Evolutionary conservation across 2,329 filamentous ascomycete species (phyloP).

Genomic region (Aspergillus sp.): DNA sequence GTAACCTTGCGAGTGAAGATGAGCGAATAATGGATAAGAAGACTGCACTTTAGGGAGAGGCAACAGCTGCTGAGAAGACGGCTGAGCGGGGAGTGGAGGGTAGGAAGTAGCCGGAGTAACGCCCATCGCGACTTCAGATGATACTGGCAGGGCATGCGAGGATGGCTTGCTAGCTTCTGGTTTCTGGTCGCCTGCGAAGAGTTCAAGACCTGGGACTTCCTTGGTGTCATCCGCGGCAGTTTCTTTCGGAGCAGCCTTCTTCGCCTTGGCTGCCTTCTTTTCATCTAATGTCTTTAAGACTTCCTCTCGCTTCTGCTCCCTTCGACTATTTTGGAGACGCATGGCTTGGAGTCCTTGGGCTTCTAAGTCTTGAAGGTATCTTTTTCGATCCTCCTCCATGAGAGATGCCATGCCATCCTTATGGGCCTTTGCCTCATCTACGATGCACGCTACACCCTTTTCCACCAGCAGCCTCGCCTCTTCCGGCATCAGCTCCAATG

Average conservation of each 20-base stretch:
- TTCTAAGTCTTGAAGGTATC: constrained; percentile 56
- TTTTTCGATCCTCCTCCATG: constrained; percentile 53
- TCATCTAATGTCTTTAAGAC: constrained; percentile 47
- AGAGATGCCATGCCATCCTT: constrained; percentile 57
- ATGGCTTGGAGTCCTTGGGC: constrained; percentile 51
- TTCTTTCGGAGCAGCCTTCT: constrained; percentile 14
- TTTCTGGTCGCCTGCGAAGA: constrained; percentile 17
- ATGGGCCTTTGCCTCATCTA: constrained; percentile 74
- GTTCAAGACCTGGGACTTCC: constrained; percentile 12
- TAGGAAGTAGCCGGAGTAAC: constrained; percentile 50
- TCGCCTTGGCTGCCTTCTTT: constrained; percentile 24
- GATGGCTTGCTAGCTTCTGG: constrained; percentile 8
- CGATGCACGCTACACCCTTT: constrained; percentile 69
- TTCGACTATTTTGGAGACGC: constrained; percentile 41
- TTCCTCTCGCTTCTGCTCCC: constrained; percentile 47
- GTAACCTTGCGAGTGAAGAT: constrained; percentile 74
- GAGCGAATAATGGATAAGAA: constrained; percentile 72
- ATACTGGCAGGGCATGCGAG: constrained; percentile 8
- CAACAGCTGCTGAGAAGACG: constrained; percentile 19
- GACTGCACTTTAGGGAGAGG: constrained; percentile 33
- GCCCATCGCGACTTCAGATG: constrained; percentile 19
- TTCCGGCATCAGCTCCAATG: constrained; percentile 84
- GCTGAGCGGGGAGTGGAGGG: constrained; percentile 37
- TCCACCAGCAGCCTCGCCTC: constrained; percentile 79
- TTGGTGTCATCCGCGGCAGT: constrained; percentile 6